These are phyloP conservation scores for Fallopia convolvulus DNA, from an alignment of 148 eudicot species.

Conservation along the genomic window DNA sequence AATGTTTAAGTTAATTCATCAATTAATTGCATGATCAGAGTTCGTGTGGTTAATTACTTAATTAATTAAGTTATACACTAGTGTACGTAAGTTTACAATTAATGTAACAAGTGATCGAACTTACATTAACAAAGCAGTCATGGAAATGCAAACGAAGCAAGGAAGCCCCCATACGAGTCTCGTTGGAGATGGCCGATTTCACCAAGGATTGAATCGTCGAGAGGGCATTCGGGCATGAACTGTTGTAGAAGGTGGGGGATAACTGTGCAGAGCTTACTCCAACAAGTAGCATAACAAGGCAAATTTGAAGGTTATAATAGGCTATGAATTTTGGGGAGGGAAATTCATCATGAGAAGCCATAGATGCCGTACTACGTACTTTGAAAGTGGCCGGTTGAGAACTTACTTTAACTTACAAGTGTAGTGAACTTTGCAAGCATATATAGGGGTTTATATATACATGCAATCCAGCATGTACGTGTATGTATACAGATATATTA, in stretches of 20 bases:
- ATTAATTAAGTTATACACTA: too few relatives aligned
- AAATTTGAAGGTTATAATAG: not conserved
- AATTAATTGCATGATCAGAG: too few relatives aligned
- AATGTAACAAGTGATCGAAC: not conserved
- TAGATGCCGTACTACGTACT: not conserved
- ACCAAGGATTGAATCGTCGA: not conserved
- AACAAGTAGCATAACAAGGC: not conserved
- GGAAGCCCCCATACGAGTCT: slow-evolving; percentile 9
- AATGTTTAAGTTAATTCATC: not conserved
- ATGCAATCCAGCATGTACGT: not conserved
- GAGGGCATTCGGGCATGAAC: slow-evolving; percentile 8
- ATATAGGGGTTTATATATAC: not conserved
- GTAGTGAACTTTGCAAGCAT: not conserved
- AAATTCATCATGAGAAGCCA: not conserved
- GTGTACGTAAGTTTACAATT: too few relatives aligned
- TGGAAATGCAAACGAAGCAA: slow-evolving; percentile 8
- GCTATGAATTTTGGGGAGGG: slow-evolving; percentile 3
- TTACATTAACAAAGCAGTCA: slow-evolving; percentile 8
- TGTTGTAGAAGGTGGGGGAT: not conserved
- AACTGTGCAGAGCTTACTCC: not conserved
- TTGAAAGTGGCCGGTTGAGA: not conserved
- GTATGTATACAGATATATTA: not conserved
- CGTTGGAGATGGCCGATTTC: not conserved
- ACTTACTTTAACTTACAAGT: not conserved
- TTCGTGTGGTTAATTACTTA: too few relatives aligned